These are phyloP conservation scores for Chlamydomonas schloesseri DNA, from an alignment of 139 green algal species.

Conservation along the genomic window DNA sequence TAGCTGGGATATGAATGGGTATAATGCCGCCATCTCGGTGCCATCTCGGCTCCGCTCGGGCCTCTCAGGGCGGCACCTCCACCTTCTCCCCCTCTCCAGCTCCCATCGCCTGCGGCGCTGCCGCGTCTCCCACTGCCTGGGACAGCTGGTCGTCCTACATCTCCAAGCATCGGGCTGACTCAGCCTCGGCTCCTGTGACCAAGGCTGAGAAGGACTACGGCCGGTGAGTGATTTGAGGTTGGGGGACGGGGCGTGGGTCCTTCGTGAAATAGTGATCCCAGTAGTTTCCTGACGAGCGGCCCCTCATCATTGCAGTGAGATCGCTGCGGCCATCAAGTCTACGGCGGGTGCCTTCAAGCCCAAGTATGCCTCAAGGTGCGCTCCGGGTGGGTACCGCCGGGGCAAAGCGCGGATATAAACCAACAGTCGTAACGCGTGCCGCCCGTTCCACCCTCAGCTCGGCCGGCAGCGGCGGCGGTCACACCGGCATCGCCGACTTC, in stretches of 20 bases:
- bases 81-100: no score
- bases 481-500: conserved; percentile 9
- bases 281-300: neutral
- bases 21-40: no score
- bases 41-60: no score
- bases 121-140: conserved; percentile 35
- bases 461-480: neutral
- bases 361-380: conserved; percentile 37
- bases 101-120: neutral
- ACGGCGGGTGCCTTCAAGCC: conserved; percentile 18
- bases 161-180: conserved; percentile 17
- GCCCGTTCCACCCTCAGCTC: neutral
- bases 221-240: neutral
- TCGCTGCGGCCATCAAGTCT: neutral
- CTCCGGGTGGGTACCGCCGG: no score
- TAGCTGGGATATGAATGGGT: no score
- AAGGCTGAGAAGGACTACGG: conserved; percentile 7
- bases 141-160: conserved; percentile 50
- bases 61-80: no score
- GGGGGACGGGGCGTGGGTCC: neutral
- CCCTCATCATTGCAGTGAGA: neutral
- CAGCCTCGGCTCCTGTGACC: neutral
- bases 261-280: neutral
- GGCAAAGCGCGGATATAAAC: no score
- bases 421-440: no score